These are phyloP conservation scores for Fusarium sp. DNA, from an alignment of 2,329 filamentous ascomycete genomes.

Conservation along the genomic window DNA sequence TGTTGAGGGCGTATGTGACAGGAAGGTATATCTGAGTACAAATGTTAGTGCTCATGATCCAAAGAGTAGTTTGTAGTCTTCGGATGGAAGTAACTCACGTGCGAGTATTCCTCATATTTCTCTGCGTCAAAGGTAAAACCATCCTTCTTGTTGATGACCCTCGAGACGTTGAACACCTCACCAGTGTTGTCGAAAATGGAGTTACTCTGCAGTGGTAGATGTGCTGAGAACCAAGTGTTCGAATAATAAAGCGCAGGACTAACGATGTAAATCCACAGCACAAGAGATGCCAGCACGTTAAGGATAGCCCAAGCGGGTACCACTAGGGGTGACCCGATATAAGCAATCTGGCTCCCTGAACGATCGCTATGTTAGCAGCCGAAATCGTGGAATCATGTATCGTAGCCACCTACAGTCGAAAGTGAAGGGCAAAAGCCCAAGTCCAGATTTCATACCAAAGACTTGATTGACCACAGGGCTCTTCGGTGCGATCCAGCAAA, in stretches of 20 bases:
- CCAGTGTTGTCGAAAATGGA: constrained; percentile 69
- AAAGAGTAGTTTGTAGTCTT: not conserved
- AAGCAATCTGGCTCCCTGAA: constrained; percentile 52
- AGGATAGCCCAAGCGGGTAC: constrained; percentile 62
- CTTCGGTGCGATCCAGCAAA: constrained; percentile 64
- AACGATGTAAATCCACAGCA: constrained; percentile 64
- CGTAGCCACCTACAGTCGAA: constrained; percentile 55
- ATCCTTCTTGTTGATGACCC: constrained; percentile 61
- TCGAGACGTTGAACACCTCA: constrained; percentile 62
- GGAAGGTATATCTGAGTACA: constrained; percentile 59
- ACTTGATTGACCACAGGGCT: constrained; percentile 63
- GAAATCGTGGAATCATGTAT: not conserved
- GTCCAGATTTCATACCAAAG: constrained; percentile 63
- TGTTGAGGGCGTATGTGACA: constrained; percentile 60
- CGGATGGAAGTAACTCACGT: constrained; percentile 51
- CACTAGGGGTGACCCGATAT: constrained; percentile 59
- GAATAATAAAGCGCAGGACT: constrained; percentile 63
- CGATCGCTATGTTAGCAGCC: not conserved
- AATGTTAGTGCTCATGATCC: too few species aligned
- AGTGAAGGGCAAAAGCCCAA: constrained; percentile 59
- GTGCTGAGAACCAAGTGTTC: constrained; percentile 66
- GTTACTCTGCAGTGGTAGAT: constrained; percentile 67
- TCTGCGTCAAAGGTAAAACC: constrained; percentile 60
- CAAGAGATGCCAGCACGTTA: constrained; percentile 63
- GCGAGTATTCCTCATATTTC: constrained; percentile 68